phyloP scores from a whole-genome alignment of 345 rosid genomes.

The Salix caprea region DNA sequence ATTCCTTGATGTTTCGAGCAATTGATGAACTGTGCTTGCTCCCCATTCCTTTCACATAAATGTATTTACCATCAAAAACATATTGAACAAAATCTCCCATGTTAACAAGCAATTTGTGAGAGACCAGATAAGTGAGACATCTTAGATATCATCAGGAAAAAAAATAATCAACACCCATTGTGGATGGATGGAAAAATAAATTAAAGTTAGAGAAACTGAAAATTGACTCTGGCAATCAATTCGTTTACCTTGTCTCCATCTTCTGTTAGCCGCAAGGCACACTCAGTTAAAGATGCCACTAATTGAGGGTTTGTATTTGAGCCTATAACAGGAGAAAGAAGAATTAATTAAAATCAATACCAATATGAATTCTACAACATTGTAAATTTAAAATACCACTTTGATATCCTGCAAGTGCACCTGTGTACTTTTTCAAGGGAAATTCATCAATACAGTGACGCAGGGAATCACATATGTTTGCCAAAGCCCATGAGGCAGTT shows the following conservation, averaged over 20 bases:
- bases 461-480: slow-evolving; percentile 80
- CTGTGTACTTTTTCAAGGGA: slow-evolving; percentile 32
- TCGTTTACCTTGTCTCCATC: slow-evolving; percentile 87
- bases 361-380: background rate
- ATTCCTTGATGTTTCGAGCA: background rate
- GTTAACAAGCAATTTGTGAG: background rate
- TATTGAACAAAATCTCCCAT: background rate
- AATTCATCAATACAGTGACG: slow-evolving; percentile 46
- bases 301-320: slow-evolving; percentile 31
- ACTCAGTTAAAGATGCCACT: slow-evolving; percentile 45
- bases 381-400: background rate
- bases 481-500: slow-evolving; percentile 93
- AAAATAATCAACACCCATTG: background rate
- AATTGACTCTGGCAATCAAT: background rate
- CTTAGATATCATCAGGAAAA: too few species aligned
- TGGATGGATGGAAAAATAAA: background rate
- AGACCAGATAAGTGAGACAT: too few species aligned
- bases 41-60: background rate
- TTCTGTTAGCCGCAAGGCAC: slow-evolving; percentile 71
- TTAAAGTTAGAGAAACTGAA: background rate
- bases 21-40: background rate
- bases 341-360: slow-evolving; percentile 13
- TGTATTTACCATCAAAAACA: background rate
- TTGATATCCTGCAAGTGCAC: slow-evolving; percentile 24
- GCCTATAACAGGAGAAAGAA: slow-evolving; percentile 27